phyloP scores from a whole-genome alignment of 2,329 filamentous ascomycete species.

The Penicillium decumbens region DNA sequence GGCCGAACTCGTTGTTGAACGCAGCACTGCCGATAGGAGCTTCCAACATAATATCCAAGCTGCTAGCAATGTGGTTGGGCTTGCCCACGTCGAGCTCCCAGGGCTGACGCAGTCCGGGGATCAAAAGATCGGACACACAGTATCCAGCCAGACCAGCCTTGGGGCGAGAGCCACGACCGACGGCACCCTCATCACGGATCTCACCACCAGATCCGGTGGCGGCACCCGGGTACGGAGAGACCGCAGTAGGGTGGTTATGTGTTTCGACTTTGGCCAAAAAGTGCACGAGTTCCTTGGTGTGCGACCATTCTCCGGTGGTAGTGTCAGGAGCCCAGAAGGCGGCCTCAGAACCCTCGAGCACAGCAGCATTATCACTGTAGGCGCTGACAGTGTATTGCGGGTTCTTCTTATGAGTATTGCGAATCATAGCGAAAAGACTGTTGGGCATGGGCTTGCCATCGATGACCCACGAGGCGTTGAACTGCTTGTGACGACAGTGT shows the following conservation, averaged over 20 bases:
- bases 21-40: conserved; percentile 90
- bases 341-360: conserved; percentile 67
- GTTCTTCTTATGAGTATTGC: conserved; percentile 77
- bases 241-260: conserved; percentile 94
- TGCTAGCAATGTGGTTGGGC: conserved; percentile 86
- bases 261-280: conserved; percentile 94
- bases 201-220: conserved; percentile 94
- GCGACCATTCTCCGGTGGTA: conserved; percentile 78
- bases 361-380: conserved; percentile 97
- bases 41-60: conserved; percentile 95
- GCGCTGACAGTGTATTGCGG: conserved; percentile 85
- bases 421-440: conserved; percentile 92
- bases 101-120: conserved; percentile 73
- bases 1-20: conserved; percentile 97
- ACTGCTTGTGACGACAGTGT: conserved; percentile 84
- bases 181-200: conserved; percentile 90
- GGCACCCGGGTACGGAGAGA: conserved; percentile 87
- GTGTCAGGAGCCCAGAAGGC: conserved; percentile 85
- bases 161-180: conserved; percentile 84
- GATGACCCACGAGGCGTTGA: conserved; percentile 95
- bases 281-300: conserved; percentile 80
- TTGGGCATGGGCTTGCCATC: conserved; percentile 75
- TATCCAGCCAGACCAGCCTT: conserved; percentile 91
- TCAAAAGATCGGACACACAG: conserved; percentile 89
- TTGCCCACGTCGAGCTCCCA: conserved; percentile 92